A percentile compares a stretch with the other conserved stretches of the same genome.
phyloP scores from a whole-genome alignment of 2,329 filamentous ascomycete species.

The Trichophaea hybrida region DNA sequence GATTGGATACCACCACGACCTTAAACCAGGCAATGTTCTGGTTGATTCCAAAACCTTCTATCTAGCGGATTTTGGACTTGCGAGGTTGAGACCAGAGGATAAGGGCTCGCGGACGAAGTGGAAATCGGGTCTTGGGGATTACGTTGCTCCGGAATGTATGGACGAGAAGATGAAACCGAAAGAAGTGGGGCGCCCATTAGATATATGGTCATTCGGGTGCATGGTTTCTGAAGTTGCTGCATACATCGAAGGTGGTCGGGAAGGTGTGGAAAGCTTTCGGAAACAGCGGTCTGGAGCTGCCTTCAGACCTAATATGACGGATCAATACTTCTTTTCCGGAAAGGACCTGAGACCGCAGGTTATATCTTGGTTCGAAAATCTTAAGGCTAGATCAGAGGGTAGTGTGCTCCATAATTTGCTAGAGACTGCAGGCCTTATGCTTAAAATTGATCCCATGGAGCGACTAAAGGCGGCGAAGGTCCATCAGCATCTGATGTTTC shows the following conservation, averaged over 20 bases:
- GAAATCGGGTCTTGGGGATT: slow-evolving; percentile 10
- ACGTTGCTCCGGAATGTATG: slow-evolving; percentile 25
- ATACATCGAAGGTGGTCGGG: background rate
- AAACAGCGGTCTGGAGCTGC: background rate
- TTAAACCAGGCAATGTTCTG: slow-evolving; percentile 26
- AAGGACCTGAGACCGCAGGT: background rate
- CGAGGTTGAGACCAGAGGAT: slow-evolving; percentile 11
- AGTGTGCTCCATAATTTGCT: background rate
- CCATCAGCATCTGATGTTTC: background rate
- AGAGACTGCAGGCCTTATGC: background rate
- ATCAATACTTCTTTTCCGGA: background rate
- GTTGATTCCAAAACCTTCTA: slow-evolving; percentile 19
- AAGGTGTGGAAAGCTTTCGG: background rate
- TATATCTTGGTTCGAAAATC: background rate
- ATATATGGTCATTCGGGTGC: background rate
- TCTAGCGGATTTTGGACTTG: slow-evolving; percentile 26
- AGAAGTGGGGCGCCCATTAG: background rate
- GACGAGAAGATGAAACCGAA: slow-evolving; percentile 1
- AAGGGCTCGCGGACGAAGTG: slow-evolving; percentile 14
- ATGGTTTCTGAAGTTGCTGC: background rate
- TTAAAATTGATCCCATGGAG: background rate
- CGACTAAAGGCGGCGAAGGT: background rate
- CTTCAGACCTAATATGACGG: background rate
- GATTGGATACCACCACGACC: slow-evolving; percentile 28
- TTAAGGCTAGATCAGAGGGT: background rate